Evolutionary conservation across 805 yeast genomes (phyloP).

Genomic region (Lipomyces starkeyi): DNA sequence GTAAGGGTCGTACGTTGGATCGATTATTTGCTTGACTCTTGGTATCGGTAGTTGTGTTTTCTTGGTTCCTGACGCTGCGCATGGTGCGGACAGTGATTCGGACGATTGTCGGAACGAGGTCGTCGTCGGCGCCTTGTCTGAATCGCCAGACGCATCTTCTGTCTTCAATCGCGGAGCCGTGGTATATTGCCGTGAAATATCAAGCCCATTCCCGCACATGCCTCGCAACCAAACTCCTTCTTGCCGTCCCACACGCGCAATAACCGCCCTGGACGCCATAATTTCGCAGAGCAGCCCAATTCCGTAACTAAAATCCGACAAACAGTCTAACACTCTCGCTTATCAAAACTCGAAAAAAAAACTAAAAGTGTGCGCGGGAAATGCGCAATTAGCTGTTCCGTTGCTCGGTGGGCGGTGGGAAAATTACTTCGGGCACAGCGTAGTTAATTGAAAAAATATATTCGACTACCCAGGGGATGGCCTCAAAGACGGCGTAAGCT

Average conservation of each 20-base stretch:
- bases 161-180: background rate
- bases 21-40: conserved; percentile 13
- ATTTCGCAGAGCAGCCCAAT: background rate
- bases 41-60: conserved; percentile 29
- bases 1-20: conserved; percentile 29
- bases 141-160: background rate
- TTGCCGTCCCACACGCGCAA: background rate
- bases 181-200: background rate
- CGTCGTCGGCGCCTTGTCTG: background rate
- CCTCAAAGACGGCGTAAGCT: no score
- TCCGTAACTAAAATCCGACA: no score
- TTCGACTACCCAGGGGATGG: no score
- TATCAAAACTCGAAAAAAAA: background rate
- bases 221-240: background rate
- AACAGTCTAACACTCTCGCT: background rate
- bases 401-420: no score
- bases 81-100: background rate
- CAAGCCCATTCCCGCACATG: no score
- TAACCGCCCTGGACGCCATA: background rate
- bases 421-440: no score
- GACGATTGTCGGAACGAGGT: no score
- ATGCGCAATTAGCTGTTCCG: no score
- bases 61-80: background rate
- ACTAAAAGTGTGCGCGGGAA: background rate
- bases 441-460: no score